Base-by-base conservation (phyloP, 2,329 filamentous ascomycete genomes). In the Alternaria novae-zelandiae region DNA sequence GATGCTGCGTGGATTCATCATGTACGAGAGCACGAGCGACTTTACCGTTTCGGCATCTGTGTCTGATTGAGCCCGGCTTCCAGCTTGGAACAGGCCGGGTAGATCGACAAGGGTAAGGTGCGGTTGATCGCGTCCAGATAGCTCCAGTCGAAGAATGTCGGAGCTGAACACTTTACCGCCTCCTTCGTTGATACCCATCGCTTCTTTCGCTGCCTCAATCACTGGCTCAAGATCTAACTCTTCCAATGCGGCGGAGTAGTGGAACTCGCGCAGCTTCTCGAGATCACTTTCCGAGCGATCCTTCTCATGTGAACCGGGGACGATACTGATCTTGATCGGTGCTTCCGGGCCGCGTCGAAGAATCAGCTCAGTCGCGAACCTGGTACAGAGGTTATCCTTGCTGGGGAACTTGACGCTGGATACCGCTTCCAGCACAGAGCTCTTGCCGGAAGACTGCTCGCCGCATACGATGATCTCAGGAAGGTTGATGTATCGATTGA, bases 281-380 rank as follows among this genome's bases (percentile, higher is more conserved):
- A 43, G 25, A 0, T 71, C 65, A 0, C 8, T 23, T 6, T 61
- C 50, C 4, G 64, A 58, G 9, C 63, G 30, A 6, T 17, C 47
- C 12, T 56, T 44, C 26, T 66, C 57, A 1, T 30, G n/a, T 13
- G 46, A 70, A 54, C 51, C 59, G 2, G 65, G 70, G 8, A 67
- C 51, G 13, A 87, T 84, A 1, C 78, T 80, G 23, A 86, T 82
- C 6, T 79, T 78, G 21, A 86, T 74, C 2, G 70, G 77, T 0
- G 75, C 67, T 5, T 74, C 63, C 0, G 71, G 56, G 1, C 77
- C 78, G 4, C 82, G 82, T 2, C 85, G 82, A 10, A 90, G 79
- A 17, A 87, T 82, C 5, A 90, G 76, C 69, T 90, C 86, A 0
- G 87, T 90, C 0, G 88, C 84, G 64, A 90, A 90, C 2, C 86